Percentiles rank a stretch among this genome's conserved stretches.
phyloP scores from a whole-genome alignment of 371 early-diverging fungal genomes.

The Mucor piriformis region DNA sequence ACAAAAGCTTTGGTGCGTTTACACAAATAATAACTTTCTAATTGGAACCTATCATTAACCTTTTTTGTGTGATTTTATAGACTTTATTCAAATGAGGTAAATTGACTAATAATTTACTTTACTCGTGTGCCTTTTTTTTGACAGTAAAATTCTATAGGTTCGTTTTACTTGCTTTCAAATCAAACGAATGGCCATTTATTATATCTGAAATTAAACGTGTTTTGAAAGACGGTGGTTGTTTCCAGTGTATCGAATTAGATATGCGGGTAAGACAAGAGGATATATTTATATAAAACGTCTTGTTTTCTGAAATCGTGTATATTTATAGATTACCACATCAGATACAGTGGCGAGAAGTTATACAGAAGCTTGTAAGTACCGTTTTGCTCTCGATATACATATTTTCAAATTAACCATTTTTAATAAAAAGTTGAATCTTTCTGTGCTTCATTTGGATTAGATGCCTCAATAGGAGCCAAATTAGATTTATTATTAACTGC shows the following conservation, averaged over 20 bases:
- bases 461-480: conserved; percentile 37
- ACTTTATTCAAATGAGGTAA: conserved; percentile 40
- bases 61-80: conserved; percentile 16
- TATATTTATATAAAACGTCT: neutral
- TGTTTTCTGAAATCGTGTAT: neutral
- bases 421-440: conserved; percentile 30
- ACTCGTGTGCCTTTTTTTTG: too few species aligned
- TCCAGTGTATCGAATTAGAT: conserved; percentile 44
- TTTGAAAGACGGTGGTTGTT: conserved; percentile 38
- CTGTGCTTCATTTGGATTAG: conserved; percentile 26
- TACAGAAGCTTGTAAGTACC: conserved; percentile 24
- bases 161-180: conserved; percentile 37
- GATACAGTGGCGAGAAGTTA: conserved; percentile 12
- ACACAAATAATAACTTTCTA: too few species aligned
- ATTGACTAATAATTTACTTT: neutral
- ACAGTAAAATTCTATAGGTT: conserved; percentile 19
- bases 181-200: conserved; percentile 39
- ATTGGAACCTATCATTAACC: neutral
- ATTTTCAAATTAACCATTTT: neutral
- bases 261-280: conserved; percentile 25
- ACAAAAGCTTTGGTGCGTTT: conserved; percentile 41
- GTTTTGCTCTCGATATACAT: neutral
- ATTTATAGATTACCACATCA: conserved; percentile 16
- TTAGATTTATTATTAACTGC: conserved; percentile 30
- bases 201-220: conserved; percentile 39